These are phyloP conservation scores for Rubroshorea leprosula DNA, from an alignment of 345 rosid genomes.

Conservation along the genomic window DNA sequence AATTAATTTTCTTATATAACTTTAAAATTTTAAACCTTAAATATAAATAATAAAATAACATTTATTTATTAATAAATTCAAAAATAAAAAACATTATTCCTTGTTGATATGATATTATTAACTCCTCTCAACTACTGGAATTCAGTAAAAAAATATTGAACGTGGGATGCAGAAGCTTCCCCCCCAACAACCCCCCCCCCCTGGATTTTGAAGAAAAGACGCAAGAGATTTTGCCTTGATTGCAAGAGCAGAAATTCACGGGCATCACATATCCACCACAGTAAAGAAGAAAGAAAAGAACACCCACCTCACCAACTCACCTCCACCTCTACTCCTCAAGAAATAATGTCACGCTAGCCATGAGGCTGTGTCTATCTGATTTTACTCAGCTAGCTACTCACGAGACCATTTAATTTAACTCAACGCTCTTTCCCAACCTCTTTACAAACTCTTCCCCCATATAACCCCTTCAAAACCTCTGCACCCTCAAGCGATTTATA, in stretches of 20 bases:
- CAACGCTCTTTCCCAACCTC: conserved; percentile 7
- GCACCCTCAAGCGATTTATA: background rate
- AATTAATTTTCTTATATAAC: too few species aligned
- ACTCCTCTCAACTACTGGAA: too few species aligned
- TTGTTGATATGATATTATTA: too few species aligned
- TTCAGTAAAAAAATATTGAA: too few species aligned
- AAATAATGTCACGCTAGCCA: background rate
- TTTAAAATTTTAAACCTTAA: too few species aligned
- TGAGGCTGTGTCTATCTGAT: too few species aligned
- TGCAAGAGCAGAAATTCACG: conserved; percentile 3
- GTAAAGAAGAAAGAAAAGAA: conserved; percentile 7
- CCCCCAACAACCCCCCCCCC: background rate
- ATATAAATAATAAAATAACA: too few species aligned
- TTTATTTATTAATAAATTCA: too few species aligned
- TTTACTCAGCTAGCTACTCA: conserved; percentile 31
- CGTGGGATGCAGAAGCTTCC: background rate
- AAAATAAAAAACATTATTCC: too few species aligned
- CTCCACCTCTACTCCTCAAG: conserved; percentile 15
- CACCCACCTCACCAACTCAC: conserved; percentile 33
- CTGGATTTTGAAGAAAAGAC: too few species aligned
- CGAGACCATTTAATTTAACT: conserved; percentile 66
- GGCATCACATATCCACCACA: background rate
- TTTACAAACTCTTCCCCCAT: background rate
- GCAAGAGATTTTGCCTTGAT: background rate
- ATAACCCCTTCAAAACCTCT: background rate